Evolutionary conservation across 331 rosid species (phyloP), one percentile per base, ranked within the genome.

Genomic region (Malus hybrid): DNA sequence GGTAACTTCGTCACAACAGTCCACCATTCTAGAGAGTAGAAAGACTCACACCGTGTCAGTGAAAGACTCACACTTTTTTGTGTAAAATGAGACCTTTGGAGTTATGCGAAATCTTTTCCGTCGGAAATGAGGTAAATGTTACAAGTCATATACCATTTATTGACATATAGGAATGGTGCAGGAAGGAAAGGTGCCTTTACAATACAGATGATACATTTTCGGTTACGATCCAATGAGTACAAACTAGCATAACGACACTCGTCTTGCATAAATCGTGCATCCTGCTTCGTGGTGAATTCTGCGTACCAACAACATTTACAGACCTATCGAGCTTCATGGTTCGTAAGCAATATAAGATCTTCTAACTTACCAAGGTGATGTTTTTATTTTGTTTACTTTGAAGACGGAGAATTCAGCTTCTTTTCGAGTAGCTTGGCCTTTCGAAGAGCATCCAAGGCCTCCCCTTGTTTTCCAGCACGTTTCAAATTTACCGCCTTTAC

Each of bases 371-470:
- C 67, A 74, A 66, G 54, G 62, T 65, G 72, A 55, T 73, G 7
- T 63, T 56, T 79, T 65, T 75, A 74, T 52, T 72, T 88, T 50
- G n/a, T 60, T 81, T 79, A 93, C 60, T 77, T 59, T 28, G 83
- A 79, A 31, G 82, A 72, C 1, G 82, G 65, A 76, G 92, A 81
- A 87, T 77, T 88, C 77, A 95, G 83, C 86, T 92, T 95, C 91
- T 87, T 95, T 82, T 92, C 97, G 48, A 85, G 86, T 79, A 92
- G 36, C 87, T 92, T 92, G 83, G 97, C 92, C 27, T 77, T 88
- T 54, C 97, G 89, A 80, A 95, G 93, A 56, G 96, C 92, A 79
- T 95, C 97, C 71, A 95, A 82, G 72, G 99, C 99, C 89, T 95
- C 99, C 2, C 85, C 93, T 83, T 90, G 99, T 83, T 89, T 92